A percentile compares a stretch with the other conserved stretches of the same genome.
phyloP scores from a whole-genome alignment of 2,329 filamentous ascomycete genomes.

The Pseudogymnoascus sp. region DNA sequence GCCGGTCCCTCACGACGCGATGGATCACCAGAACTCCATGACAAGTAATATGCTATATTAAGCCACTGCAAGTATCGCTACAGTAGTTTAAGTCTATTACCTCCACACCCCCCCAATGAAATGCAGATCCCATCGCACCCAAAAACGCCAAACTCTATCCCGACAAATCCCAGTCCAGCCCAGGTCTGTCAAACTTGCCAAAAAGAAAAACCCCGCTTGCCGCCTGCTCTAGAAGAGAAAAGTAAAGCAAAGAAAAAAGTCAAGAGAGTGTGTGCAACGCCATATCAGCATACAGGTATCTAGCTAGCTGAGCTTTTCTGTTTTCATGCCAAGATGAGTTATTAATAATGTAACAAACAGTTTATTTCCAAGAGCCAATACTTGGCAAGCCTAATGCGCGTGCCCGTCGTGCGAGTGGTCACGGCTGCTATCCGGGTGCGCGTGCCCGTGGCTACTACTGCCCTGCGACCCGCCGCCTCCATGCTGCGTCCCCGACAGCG shows the following conservation, averaged over 20 bases:
- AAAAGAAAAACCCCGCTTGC: neutral
- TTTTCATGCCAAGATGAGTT: neutral
- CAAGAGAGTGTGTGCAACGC: neutral
- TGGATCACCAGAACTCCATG: neutral
- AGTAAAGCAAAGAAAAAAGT: neutral
- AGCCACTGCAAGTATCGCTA: neutral
- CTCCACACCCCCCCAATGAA: neutral
- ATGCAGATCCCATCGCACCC: neutral
- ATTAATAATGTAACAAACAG: neutral
- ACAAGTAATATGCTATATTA: neutral
- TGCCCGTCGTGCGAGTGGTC: neutral
- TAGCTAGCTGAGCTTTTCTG: neutral
- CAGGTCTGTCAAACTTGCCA: neutral
- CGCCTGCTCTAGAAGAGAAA: neutral
- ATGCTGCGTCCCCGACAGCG: neutral
- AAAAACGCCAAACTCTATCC: neutral
- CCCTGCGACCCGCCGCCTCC: neutral
- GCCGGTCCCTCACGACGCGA: neutral
- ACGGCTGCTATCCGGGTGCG: neutral
- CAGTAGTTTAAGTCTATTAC: neutral
- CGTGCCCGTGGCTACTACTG: neutral
- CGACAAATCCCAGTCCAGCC: neutral
- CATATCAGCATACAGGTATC: neutral
- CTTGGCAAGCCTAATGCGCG: neutral
- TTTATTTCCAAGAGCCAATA: neutral